phyloP scores from a whole-genome alignment of 768 basidiomycete species.

The Leucocoprinus sp. region DNA sequence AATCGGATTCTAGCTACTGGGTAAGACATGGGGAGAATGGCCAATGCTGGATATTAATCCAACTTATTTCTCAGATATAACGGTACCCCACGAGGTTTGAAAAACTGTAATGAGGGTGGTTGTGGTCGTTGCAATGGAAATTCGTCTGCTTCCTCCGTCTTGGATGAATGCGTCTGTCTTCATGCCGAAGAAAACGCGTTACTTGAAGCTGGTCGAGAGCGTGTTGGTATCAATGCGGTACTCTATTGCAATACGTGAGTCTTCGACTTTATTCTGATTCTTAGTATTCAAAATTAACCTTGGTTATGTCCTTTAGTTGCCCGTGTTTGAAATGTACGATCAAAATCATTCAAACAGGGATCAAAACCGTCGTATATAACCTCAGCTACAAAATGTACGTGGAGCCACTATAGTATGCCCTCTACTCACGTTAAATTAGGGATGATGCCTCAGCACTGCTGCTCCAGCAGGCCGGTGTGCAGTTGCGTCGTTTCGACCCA shows the following conservation, averaged over 20 bases:
- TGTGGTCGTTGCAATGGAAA: slow-evolving; percentile 72
- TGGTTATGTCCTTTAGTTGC: slow-evolving; percentile 47
- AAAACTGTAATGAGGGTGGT: slow-evolving; percentile 89
- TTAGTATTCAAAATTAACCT: background rate
- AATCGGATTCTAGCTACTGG: slow-evolving; percentile 75
- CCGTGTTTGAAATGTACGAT: slow-evolving; percentile 95
- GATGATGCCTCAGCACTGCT: slow-evolving; percentile 77
- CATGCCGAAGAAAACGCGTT: slow-evolving; percentile 99
- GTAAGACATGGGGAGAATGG: slow-evolving; percentile 27
- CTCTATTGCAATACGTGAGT: slow-evolving; percentile 97
- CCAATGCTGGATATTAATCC: slow-evolving; percentile 3
- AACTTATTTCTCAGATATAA: slow-evolving; percentile 66
- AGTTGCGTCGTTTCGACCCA: slow-evolving; percentile 62
- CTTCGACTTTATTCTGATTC: background rate
- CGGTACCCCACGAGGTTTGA: slow-evolving; percentile 85
- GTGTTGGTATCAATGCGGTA: slow-evolving; percentile 76
- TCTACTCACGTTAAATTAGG: slow-evolving; percentile 24
- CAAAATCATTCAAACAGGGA: slow-evolving; percentile 94
- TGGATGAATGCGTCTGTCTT: slow-evolving; percentile 83
- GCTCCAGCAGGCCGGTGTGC: slow-evolving; percentile 77
- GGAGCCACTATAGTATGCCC: background rate
- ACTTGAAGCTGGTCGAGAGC: slow-evolving; percentile 86
- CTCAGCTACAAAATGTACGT: slow-evolving; percentile 91
- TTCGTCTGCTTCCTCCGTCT: slow-evolving; percentile 31
- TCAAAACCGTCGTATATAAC: slow-evolving; percentile 90